A percentile compares a stretch with the other conserved stretches of the same genome.
phyloP scores from a whole-genome alignment of 805 yeast species.

The Starmerella bombi region DNA sequence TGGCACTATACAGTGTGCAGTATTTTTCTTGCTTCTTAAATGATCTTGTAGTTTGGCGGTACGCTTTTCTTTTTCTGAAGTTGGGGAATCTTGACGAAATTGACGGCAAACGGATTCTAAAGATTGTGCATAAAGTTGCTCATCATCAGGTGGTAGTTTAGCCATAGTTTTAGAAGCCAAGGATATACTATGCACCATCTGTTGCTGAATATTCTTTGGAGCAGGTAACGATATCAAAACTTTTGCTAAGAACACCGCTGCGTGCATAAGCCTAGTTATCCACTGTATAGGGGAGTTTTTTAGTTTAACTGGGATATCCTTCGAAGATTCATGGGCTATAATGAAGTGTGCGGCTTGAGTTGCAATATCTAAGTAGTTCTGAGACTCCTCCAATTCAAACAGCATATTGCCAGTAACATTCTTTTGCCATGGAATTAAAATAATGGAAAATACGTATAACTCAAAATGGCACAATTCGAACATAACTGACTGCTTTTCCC shows the following conservation, averaged over 20 bases:
- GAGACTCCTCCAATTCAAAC: slow-evolving; percentile 47
- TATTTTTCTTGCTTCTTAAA: too few species aligned
- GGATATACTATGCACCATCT: neutral
- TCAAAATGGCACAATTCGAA: slow-evolving; percentile 76
- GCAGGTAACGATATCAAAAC: slow-evolving; percentile 36
- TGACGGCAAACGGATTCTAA: neutral
- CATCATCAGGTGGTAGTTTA: slow-evolving; percentile 4
- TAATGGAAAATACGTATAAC: slow-evolving; percentile 68
- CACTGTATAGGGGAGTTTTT: slow-evolving; percentile 79
- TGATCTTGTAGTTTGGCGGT: too few species aligned
- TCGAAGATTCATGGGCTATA: slow-evolving; percentile 45
- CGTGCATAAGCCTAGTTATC: slow-evolving; percentile 71
- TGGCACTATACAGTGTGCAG: too few species aligned
- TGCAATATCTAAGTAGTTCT: slow-evolving; percentile 63
- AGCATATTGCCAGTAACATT: slow-evolving; percentile 19
- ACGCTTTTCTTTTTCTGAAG: too few species aligned
- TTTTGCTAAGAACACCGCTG: slow-evolving; percentile 80
- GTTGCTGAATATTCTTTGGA: neutral
- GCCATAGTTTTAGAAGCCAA: slow-evolving; percentile 1
- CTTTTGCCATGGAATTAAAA: slow-evolving; percentile 39
- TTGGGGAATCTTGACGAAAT: too few species aligned
- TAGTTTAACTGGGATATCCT: slow-evolving; percentile 49
- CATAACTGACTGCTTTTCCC: slow-evolving; percentile 59
- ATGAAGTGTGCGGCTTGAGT: slow-evolving; percentile 72
- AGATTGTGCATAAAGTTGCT: slow-evolving; percentile 1